phyloP scores from a whole-genome alignment of 2,329 filamentous ascomycete genomes.

The Myriosclerotinia duriaeana region DNA sequence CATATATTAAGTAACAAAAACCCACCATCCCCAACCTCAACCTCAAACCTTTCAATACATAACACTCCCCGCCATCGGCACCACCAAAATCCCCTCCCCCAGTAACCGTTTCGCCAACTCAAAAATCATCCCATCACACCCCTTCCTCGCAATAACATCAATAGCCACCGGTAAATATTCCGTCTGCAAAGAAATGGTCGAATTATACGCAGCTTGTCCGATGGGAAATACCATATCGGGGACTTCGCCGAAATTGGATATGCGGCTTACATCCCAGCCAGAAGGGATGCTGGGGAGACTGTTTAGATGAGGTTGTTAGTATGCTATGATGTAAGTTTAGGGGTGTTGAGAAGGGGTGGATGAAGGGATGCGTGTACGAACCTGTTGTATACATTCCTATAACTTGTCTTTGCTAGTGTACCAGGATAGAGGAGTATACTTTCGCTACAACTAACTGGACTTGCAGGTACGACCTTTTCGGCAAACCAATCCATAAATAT shows the following conservation, averaged over 20 bases:
- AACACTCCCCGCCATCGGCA: constrained; percentile 46
- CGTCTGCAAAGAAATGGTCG: constrained; percentile 48
- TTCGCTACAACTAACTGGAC: constrained; percentile 49
- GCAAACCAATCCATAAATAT: constrained; percentile 50
- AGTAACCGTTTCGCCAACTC: constrained; percentile 53
- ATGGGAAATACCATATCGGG: constrained; percentile 49
- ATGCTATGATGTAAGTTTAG: neutral
- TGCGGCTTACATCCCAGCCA: constrained; percentile 46
- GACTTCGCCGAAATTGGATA: constrained; percentile 49
- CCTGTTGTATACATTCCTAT: constrained; percentile 47
- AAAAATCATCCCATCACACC: constrained; percentile 60
- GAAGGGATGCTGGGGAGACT: constrained; percentile 47
- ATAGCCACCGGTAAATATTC: constrained; percentile 59
- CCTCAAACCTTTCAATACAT: too few species aligned
- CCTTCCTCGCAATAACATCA: constrained; percentile 56
- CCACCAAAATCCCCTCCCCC: too few species aligned
- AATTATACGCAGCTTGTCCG: constrained; percentile 45
- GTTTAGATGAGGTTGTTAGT: neutral
- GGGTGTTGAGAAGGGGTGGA: neutral
- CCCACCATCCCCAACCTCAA: too few species aligned
- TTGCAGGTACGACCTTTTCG: constrained; percentile 46
- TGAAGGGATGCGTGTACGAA: constrained; percentile 13
- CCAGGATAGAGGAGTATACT: constrained; percentile 51
- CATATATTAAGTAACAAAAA: neutral
- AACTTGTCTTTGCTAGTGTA: constrained; percentile 43